phyloP scores from a whole-genome alignment of 2,329 filamentous ascomycete species.

The Botryotinia narcissicola region DNA sequence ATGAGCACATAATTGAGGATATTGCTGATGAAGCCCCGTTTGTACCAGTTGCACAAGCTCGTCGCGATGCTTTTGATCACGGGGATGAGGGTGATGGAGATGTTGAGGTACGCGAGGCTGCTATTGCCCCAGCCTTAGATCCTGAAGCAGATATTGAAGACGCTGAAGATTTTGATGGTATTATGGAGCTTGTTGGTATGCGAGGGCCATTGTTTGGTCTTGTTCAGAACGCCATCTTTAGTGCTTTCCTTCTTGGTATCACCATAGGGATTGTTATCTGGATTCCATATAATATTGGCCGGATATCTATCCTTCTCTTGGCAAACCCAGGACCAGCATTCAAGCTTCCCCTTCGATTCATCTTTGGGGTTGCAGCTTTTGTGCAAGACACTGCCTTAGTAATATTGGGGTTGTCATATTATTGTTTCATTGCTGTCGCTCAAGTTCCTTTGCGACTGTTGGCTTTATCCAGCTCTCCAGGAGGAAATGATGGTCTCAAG shows the following conservation, averaged over 20 bases:
- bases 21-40: slow-evolving; percentile 60
- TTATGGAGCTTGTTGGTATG: slow-evolving; percentile 95
- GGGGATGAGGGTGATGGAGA: slow-evolving; percentile 41
- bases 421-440: slow-evolving; percentile 29
- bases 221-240: slow-evolving; percentile 94
- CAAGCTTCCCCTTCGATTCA: slow-evolving; percentile 67
- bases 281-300: slow-evolving; percentile 88
- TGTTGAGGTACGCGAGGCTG: slow-evolving; percentile 62
- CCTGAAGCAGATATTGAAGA: slow-evolving; percentile 76
- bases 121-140: slow-evolving; percentile 68
- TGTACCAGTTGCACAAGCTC: slow-evolving; percentile 44
- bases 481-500: slow-evolving; percentile 25
- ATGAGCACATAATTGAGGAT: slow-evolving; percentile 59
- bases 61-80: slow-evolving; percentile 29
- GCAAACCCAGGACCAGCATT: slow-evolving; percentile 72
- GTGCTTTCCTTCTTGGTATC: slow-evolving; percentile 81
- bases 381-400: slow-evolving; percentile 74
- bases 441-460: slow-evolving; percentile 25
- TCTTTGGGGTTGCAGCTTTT: slow-evolving; percentile 74
- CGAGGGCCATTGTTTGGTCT: slow-evolving; percentile 86
- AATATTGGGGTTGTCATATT: slow-evolving; percentile 55
- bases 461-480: slow-evolving; percentile 15
- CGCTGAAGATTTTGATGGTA: slow-evolving; percentile 91
- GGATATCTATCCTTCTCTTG: slow-evolving; percentile 74
- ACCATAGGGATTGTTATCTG: slow-evolving; percentile 85